Evolutionary conservation across 2,329 filamentous ascomycete species (phyloP), one percentile per base, ranked within the genome.

Genomic region (Spiromastix sp.): DNA sequence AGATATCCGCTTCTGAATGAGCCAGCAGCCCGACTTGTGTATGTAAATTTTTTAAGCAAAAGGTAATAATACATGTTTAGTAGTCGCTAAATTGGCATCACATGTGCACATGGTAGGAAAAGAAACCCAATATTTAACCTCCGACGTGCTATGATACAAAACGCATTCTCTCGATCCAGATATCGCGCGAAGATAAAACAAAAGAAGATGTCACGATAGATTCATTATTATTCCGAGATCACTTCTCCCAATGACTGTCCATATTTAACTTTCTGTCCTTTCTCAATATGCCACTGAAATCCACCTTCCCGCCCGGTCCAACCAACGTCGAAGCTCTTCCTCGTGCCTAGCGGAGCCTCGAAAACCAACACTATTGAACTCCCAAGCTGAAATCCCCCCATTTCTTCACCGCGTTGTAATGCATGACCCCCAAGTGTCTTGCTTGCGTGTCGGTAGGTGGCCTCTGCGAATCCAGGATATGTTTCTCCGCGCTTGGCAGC

Each of bases 351-450:
- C 0, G 91, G 91, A 9, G 91, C 91, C 63, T 98, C 93, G 54
- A 98, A 98, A 1, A 98, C 86, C 34, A 98, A 68, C 25, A 98
- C 91, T 46, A 98, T 79, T 1, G 89, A 94, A 57, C 85, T 94
- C 13, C 91, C 91, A 3, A 98, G 70, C 65, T 93, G 85, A 64
- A 98, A 98, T 0, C 91, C 93, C 36, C 91, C 91, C 86, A 98
- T 96, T 61, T 98, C 91, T 55, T 96, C 89, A 22, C 91, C 91
- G 29, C 83, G 72, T 43, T 79, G 75, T 37, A 98, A 65, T 2
- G 89, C 81, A 55, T 96, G 79, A 2, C 93, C 91, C 13, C 77
- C 76, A 0, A 98, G 69, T 2, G 94, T 73, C 3, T 70, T 63
- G 50, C 83, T 93, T 2, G 89, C 85, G 11, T 70, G 71, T 30